phyloP scores from a whole-genome alignment of 176 grass and related monocot genomes.

The Themeda triandra region DNA sequence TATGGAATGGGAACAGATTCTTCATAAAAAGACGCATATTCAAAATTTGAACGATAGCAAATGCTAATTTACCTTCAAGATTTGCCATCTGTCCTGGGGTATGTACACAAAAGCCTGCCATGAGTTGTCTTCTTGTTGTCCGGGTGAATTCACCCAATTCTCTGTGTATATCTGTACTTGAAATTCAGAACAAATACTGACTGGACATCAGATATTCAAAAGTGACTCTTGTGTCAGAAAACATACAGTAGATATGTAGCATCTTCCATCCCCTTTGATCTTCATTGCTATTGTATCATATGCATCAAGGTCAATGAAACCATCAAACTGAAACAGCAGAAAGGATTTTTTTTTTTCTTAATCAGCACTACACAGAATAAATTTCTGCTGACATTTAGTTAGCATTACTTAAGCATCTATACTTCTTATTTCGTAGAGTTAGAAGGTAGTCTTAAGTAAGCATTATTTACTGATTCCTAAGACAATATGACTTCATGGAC shows the following conservation, averaged over 20 bases:
- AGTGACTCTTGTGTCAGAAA: not conserved
- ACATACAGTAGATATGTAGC: constrained; percentile 95
- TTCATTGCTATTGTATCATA: constrained; percentile 98
- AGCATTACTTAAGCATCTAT: not conserved
- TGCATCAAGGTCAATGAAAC: constrained; percentile 86
- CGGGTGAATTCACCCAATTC: constrained; percentile 94
- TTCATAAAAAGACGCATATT: not conserved
- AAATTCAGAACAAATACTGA: constrained; percentile 33
- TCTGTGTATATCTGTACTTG: constrained; percentile 88
- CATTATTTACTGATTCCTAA: not conserved
- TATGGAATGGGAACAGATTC: not conserved
- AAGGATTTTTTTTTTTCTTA: not conserved
- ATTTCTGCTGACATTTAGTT: not conserved
- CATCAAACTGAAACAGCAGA: constrained; percentile 67
- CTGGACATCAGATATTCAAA: constrained; percentile 13
- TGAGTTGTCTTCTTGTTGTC: constrained; percentile 89
- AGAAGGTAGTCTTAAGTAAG: not conserved
- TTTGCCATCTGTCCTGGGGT: constrained; percentile 62
- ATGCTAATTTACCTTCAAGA: constrained; percentile 60
- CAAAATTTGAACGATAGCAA: not conserved
- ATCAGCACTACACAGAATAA: constrained; percentile 9
- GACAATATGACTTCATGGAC: not conserved
- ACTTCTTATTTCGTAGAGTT: not conserved
- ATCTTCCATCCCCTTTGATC: constrained; percentile 88
- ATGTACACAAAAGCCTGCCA: constrained; percentile 88